Conservation (phyloP, 495 filamentous ascomycete species). For the Hypoxylon perforatum region DNA sequence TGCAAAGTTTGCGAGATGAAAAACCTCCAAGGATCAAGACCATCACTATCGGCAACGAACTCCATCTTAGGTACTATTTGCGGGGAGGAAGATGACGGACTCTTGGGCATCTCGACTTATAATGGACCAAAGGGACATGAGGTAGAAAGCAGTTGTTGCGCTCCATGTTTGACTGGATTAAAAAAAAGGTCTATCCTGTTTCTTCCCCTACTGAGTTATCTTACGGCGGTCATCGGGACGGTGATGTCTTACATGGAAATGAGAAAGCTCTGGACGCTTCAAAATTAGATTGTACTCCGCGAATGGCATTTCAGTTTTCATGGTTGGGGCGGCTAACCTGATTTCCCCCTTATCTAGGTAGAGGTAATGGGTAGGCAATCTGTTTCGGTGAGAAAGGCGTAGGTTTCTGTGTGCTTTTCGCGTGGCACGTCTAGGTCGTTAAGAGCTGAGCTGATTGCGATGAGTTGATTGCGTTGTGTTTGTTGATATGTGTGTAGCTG, state of each 20-base stretch:
- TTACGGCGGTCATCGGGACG: conserved; percentile 19
- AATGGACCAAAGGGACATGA: conserved; percentile 12
- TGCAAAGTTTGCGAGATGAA: conserved; percentile 14
- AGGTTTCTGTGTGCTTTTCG: conserved; percentile 9
- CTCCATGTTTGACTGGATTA: conserved; percentile 20
- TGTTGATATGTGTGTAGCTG: conserved; percentile 18
- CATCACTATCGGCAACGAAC: conserved; percentile 22
- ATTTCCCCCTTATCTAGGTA: background rate
- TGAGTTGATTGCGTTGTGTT: background rate
- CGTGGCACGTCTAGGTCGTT: conserved; percentile 11
- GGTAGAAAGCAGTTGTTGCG: conserved; percentile 15
- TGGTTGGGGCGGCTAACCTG: conserved; percentile 21
- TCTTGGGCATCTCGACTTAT: conserved; percentile 12
- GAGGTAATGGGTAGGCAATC: conserved; percentile 15
- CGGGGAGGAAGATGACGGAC: conserved; percentile 7
- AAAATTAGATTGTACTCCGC: conserved; percentile 45
- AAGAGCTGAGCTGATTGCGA: conserved; percentile 1
- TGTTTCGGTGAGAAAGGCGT: conserved; percentile 25
- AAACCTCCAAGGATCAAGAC: conserved; percentile 26
- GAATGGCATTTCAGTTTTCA: conserved; percentile 42
- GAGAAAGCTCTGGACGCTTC: conserved; percentile 35
- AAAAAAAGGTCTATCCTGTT: conserved; percentile 18
- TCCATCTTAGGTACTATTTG: conserved; percentile 24
- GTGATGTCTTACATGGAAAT: conserved; percentile 30
- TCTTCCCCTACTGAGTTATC: conserved; percentile 19